phyloP scores from a whole-genome alignment of 2,329 filamentous ascomycete species.

The Cercospora citrullina region DNA sequence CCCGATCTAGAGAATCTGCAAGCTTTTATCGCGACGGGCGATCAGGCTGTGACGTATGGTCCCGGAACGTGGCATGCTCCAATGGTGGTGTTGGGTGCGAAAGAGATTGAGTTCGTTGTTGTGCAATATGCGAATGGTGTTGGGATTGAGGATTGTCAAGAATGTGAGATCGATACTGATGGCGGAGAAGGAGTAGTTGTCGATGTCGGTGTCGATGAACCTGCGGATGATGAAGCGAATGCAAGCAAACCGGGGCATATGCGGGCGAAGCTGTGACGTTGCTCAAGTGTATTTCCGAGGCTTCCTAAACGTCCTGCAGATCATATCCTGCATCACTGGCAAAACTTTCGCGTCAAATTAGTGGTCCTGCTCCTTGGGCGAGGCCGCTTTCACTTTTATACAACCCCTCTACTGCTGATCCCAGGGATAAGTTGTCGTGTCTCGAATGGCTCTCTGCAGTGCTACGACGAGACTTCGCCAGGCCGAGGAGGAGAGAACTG shows the following conservation, averaged over 20 bases:
- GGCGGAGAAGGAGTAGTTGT: constrained; percentile 30
- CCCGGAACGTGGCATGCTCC: constrained; percentile 95
- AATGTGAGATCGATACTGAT: constrained; percentile 55
- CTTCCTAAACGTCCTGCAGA: background rate
- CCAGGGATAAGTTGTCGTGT: background rate
- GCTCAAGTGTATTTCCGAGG: background rate
- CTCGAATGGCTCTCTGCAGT: background rate
- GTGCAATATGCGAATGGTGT: constrained; percentile 87
- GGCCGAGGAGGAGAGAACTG: background rate
- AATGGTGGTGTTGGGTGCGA: constrained; percentile 79
- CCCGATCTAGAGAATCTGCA: constrained; percentile 70
- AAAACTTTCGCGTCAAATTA: background rate
- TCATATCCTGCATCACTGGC: background rate
- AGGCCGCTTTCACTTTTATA: background rate
- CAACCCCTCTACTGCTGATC: background rate
- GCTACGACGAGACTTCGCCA: background rate
- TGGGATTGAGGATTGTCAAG: constrained; percentile 81
- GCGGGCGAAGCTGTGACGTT: constrained; percentile 28
- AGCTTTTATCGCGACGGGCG: constrained; percentile 75
- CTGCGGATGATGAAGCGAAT: constrained; percentile 27
- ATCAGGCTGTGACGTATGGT: constrained; percentile 87
- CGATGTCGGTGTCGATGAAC: constrained; percentile 19
- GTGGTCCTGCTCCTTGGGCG: background rate
- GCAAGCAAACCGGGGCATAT: constrained; percentile 20
- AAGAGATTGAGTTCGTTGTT: constrained; percentile 80